phyloP scores from a whole-genome alignment of 108 stramenopile genomes.

The Fistulifera pelliculosa region DNA sequence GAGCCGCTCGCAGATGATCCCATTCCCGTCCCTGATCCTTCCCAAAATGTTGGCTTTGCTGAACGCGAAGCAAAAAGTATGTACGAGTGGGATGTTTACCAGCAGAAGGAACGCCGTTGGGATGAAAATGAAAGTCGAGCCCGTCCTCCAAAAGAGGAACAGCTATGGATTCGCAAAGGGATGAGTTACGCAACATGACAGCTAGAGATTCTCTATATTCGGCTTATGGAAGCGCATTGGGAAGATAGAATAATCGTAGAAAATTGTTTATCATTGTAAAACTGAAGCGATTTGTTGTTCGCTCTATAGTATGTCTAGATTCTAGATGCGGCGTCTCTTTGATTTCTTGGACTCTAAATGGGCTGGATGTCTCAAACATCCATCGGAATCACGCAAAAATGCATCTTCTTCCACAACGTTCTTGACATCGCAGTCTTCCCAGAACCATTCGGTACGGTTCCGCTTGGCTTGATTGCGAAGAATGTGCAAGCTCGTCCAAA shows the following conservation, averaged over 20 bases:
- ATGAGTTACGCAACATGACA: constrained; percentile 29
- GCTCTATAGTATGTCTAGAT: neutral
- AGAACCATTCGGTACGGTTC: constrained; percentile 56
- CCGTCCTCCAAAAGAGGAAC: constrained; percentile 77
- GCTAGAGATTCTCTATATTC: constrained; percentile 11
- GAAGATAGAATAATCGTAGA: neutral
- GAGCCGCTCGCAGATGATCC: neutral
- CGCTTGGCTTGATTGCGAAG: constrained; percentile 48
- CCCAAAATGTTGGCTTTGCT: neutral
- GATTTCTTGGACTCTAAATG: constrained; percentile 22
- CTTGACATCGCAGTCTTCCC: constrained; percentile 69
- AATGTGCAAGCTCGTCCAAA: constrained; percentile 53
- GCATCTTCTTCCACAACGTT: constrained; percentile 66
- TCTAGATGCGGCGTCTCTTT: neutral
- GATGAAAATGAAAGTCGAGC: constrained; percentile 50
- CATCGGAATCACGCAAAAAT: constrained; percentile 16
- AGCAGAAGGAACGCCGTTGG: constrained; percentile 21
- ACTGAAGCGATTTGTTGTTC: constrained; percentile 1
- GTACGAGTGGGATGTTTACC: constrained; percentile 13
- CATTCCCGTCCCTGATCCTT: neutral
- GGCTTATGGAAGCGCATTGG: no score
- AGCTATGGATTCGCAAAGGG: constrained; percentile 70
- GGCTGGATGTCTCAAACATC: constrained; percentile 39
- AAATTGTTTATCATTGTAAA: constrained; percentile 2
- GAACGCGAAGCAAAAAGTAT: constrained; percentile 4